Evolutionary conservation across 768 basidiomycete genomes (phyloP), one percentile per base, ranked within the genome.

Genomic region (Boletus rufocinnamomeus): DNA sequence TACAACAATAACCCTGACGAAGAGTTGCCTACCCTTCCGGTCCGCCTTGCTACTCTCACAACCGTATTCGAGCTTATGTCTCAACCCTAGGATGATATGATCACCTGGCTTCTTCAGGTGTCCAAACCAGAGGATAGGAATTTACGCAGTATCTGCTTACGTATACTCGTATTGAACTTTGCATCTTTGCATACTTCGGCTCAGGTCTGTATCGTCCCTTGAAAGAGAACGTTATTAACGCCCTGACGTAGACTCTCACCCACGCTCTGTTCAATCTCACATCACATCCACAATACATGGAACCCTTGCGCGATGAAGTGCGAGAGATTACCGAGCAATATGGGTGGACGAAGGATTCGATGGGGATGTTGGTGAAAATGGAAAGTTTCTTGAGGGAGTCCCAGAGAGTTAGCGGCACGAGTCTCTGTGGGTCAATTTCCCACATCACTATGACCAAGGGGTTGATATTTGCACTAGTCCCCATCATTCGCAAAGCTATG

Each of bases 321-420:
- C 74, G 70, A 55, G 61, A 56, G 11, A 69, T 75, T 9, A 59
- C 76, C 27, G 52, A 59, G 14, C 60, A 63, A 35, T 61, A 75
- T n/a, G 75, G 67, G 34, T 78, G 73, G 70, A 66, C 65, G 3
- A 76, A 73, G 59, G 57, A 61, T 28, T 68, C 69, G 14, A 69
- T 79, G 65, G 65, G 57, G 9, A 72, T 66, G 58, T 58, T 77
- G 63, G 66, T 70, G 58, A 74, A 74, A 63, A 63, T 78, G 54
- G 79, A 80, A 54, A 80, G 78, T 51, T 79, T 81, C 62, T 51
- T 81, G 52, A 75, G 74, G 51, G 79, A 80, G 59, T 73, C 74
- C 3, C 72, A 75, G 59, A 71, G 79, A 32, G 30, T 72, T 14
- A 73, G 71, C 7, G 72, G 74, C 11, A 68, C 75, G 23, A 73